Evolutionary conservation across 306 rosid species (phyloP).

Genomic region (Luffa aegyptiaca): DNA sequence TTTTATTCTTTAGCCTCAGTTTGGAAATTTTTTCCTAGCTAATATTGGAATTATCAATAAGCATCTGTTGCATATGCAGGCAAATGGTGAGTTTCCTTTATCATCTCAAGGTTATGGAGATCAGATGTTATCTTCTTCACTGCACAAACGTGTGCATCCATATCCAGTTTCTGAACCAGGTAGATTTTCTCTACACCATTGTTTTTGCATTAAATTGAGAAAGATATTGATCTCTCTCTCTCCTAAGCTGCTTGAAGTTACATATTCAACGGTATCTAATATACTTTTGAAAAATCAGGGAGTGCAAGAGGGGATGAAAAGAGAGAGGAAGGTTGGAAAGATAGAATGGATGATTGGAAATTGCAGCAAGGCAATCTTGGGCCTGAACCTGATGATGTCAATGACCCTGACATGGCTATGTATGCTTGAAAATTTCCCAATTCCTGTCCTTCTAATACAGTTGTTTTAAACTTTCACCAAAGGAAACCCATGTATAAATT

Average conservation of each 20-base stretch:
- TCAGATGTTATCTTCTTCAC: slow-evolving; percentile 46
- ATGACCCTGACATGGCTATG: slow-evolving; percentile 76
- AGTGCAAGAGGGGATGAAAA: slow-evolving; percentile 55
- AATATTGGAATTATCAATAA: neutral
- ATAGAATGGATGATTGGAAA: slow-evolving; percentile 78
- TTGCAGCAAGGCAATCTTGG: slow-evolving; percentile 67
- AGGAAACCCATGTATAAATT: neutral
- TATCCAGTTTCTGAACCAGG: slow-evolving; percentile 56
- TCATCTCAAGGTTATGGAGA: slow-evolving; percentile 41
- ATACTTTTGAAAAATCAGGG: slow-evolving; percentile 22
- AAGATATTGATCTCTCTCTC: neutral
- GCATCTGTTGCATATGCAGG: slow-evolving; percentile 33
- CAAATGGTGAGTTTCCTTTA: slow-evolving; percentile 47
- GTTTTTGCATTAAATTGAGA: neutral
- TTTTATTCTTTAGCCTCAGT: neutral
- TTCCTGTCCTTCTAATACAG: neutral
- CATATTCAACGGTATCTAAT: neutral
- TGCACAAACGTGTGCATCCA: slow-evolving; percentile 76
- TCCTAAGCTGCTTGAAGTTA: neutral
- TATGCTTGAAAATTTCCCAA: slow-evolving; percentile 11
- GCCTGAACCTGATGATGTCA: slow-evolving; percentile 54
- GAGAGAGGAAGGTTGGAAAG: slow-evolving; percentile 54
- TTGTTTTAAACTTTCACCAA: neutral
- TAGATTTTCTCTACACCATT: slow-evolving; percentile 8
- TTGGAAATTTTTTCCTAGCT: neutral